phyloP scores from a whole-genome alignment of 148 eudicot genomes.

The Pharnaceum exiguum region DNA sequence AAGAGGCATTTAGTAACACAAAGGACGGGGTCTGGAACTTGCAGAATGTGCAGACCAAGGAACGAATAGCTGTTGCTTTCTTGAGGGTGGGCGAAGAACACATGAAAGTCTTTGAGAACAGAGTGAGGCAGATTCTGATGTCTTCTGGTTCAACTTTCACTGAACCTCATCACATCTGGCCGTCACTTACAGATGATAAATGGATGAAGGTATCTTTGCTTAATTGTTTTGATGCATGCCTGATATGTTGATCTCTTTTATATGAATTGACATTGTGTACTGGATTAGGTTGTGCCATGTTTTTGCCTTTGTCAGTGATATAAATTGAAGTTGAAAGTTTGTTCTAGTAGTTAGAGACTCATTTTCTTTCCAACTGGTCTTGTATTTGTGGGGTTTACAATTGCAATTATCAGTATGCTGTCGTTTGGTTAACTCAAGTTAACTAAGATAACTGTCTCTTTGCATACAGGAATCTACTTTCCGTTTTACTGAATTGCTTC shows the following conservation, averaged over 20 bases:
- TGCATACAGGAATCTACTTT: constrained; percentile 47
- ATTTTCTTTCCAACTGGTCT: background rate
- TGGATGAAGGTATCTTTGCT: constrained; percentile 80
- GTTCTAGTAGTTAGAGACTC: too few relatives aligned
- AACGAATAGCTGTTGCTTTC: constrained; percentile 95
- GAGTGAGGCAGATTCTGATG: constrained; percentile 98
- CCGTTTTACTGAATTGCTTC: background rate
- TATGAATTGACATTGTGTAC: background rate
- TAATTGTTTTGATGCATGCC: background rate
- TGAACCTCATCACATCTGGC: constrained; percentile 99
- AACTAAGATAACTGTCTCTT: background rate
- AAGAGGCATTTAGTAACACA: constrained; percentile 96
- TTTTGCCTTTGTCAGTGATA: too few relatives aligned
- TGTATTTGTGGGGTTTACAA: background rate
- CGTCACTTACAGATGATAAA: constrained; percentile 91
- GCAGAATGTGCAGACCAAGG: constrained; percentile 98
- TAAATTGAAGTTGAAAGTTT: too few relatives aligned
- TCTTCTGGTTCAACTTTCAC: constrained; percentile 97
- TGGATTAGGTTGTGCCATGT: too few relatives aligned
- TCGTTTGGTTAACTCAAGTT: background rate
- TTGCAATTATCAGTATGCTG: too few relatives aligned
- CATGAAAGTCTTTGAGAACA: constrained; percentile 95
- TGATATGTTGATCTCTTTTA: background rate
- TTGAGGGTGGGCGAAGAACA: constrained; percentile 97
- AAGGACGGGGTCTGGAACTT: constrained; percentile 98